Conservation (phyloP, 106 monocot species). For the Phalaenopsis equestris region DNA sequence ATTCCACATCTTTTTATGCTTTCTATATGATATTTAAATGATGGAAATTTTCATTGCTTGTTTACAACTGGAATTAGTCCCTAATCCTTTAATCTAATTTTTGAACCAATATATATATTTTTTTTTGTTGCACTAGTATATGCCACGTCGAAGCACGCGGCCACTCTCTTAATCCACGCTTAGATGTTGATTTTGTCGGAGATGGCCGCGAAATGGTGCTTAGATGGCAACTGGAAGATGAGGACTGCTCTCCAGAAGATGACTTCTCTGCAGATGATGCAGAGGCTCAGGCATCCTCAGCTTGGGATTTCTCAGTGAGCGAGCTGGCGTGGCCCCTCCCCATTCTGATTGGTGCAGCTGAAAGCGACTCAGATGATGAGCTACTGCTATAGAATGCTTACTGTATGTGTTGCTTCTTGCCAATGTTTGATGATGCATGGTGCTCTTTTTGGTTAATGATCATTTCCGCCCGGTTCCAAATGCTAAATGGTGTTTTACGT, state of each 20-base stretch:
- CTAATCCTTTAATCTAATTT: neutral
- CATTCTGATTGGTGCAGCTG: neutral
- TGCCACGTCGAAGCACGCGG: conserved; percentile 38
- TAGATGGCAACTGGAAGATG: neutral
- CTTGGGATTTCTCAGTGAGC: neutral
- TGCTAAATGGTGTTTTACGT: neutral
- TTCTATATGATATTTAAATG: neutral
- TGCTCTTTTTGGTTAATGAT: neutral
- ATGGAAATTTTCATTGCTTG: neutral
- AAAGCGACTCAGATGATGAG: neutral
- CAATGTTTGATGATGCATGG: neutral
- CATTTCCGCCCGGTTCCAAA: neutral
- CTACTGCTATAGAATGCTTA: neutral
- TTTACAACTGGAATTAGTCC: neutral
- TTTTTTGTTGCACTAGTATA: conserved; percentile 6
- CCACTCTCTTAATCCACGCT: neutral
- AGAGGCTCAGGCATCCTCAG: neutral
- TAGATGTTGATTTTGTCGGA: neutral
- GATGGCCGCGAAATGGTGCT: neutral
- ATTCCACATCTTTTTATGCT: neutral
- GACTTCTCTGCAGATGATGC: neutral
- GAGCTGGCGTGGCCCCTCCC: neutral
- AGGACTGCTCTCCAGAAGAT: neutral
- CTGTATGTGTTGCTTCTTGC: neutral
- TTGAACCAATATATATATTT: neutral